Evolutionary conservation across 139 green algal genomes (phyloP).

Genomic region (Pseudopediastrum boryanum): DNA sequence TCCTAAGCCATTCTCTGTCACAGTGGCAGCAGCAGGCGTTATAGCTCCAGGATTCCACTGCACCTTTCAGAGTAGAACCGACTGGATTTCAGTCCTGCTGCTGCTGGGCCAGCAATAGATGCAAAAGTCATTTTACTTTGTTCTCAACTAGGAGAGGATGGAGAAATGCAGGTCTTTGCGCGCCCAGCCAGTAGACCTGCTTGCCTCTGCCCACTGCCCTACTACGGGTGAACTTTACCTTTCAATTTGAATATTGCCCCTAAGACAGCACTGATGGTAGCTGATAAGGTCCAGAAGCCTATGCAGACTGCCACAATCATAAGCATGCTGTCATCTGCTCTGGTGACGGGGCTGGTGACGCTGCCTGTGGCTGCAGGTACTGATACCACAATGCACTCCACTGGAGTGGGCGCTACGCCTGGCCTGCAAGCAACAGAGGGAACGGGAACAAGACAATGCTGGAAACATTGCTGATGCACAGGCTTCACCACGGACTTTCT

Average conservation of each 20-base stretch:
- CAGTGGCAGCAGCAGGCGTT: too few relatives aligned
- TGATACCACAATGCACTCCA: too few relatives aligned
- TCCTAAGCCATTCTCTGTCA: too few relatives aligned
- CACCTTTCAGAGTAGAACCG: neutral
- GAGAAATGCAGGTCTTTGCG: neutral
- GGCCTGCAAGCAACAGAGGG: too few relatives aligned
- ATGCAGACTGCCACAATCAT: conserved; percentile 20
- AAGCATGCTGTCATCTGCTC: conserved; percentile 18
- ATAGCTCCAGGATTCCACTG: neutral
- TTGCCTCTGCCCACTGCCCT: neutral
- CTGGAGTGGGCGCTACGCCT: too few relatives aligned
- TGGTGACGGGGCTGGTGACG: neutral
- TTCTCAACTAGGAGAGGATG: neutral
- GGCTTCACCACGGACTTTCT: too few relatives aligned
- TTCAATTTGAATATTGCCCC: conserved; percentile 10
- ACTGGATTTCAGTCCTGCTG: neutral
- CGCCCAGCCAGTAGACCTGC: neutral
- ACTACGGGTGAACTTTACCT: neutral
- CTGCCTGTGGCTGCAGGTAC: too few relatives aligned
- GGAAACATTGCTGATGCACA: too few relatives aligned
- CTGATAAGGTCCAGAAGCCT: conserved; percentile 17
- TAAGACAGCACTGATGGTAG: conserved; percentile 26
- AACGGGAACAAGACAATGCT: too few relatives aligned
- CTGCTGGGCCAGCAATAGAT: too few relatives aligned
- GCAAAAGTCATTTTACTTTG: too few relatives aligned